These are phyloP conservation scores for Colletotrichum coccodes DNA, from an alignment of 2,329 filamentous ascomycete species.

Conservation along the genomic window DNA sequence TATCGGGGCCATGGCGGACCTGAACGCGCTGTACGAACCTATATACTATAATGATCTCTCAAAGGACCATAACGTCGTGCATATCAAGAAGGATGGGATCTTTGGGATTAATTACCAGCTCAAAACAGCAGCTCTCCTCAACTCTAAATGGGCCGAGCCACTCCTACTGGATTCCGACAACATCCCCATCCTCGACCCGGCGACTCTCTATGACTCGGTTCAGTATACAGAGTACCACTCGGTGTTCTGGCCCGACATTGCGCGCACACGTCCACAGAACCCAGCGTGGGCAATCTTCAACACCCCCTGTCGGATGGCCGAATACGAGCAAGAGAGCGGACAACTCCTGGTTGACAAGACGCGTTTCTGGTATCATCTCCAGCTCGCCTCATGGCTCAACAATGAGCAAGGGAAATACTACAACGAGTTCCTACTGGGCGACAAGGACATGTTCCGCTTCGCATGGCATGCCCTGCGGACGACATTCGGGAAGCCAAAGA, in stretches of 20 bases:
- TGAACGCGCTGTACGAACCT: slow-evolving; percentile 14
- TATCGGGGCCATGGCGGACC: slow-evolving; percentile 7
- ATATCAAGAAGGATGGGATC: slow-evolving; percentile 22
- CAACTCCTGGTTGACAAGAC: slow-evolving; percentile 19
- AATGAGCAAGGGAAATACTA: slow-evolving; percentile 23
- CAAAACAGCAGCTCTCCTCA: slow-evolving; percentile 20
- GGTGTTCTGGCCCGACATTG: slow-evolving; percentile 26
- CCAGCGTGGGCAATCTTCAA: slow-evolving; percentile 21
- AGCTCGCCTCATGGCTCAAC: slow-evolving; percentile 28
- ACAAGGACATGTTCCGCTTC: slow-evolving; percentile 31
- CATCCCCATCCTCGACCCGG: slow-evolving; percentile 12
- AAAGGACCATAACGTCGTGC: slow-evolving; percentile 17
- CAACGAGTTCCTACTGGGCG: slow-evolving; percentile 11
- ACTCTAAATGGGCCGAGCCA: slow-evolving; percentile 16
- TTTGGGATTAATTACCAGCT: slow-evolving; percentile 30
- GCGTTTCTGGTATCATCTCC: slow-evolving; percentile 26
- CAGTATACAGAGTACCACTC: slow-evolving; percentile 16
- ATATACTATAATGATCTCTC: slow-evolving; percentile 27
- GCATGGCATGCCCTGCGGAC: slow-evolving; percentile 19
- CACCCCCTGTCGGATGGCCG: slow-evolving; percentile 20
- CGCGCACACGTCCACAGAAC: slow-evolving; percentile 13
- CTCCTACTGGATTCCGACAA: slow-evolving; percentile 12
- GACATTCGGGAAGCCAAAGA: slow-evolving; percentile 10
- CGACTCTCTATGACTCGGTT: slow-evolving; percentile 11
- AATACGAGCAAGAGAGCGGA: slow-evolving; percentile 23